Evolutionary conservation across 768 basidiomycete genomes (phyloP).

Genomic region (Lactarius psammicola): DNA sequence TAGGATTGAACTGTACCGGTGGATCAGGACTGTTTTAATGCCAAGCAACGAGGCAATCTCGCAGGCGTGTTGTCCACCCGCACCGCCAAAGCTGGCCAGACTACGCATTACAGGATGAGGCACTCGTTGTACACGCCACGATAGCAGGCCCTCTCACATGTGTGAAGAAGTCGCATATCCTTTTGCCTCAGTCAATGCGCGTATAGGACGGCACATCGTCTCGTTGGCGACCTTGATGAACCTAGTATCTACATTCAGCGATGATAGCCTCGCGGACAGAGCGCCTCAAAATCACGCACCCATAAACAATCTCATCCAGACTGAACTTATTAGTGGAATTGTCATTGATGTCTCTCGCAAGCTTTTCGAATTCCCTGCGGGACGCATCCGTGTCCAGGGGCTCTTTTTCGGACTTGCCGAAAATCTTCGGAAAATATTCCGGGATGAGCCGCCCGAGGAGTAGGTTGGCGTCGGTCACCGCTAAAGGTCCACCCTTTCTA

Average conservation of each 20-base stretch:
- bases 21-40: slow-evolving; percentile 84
- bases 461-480: slow-evolving; percentile 92
- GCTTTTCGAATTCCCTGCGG: slow-evolving; percentile 57
- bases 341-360: slow-evolving; percentile 69
- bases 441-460: slow-evolving; percentile 86
- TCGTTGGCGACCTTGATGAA: slow-evolving; percentile 97
- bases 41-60: slow-evolving; percentile 86
- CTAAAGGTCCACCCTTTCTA: slow-evolving; percentile 88
- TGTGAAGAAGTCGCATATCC: slow-evolving; percentile 83
- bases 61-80: slow-evolving; percentile 90
- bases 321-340: slow-evolving; percentile 48
- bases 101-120: slow-evolving; percentile 39
- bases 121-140: slow-evolving; percentile 14
- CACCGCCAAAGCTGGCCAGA: slow-evolving; percentile 84
- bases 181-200: slow-evolving; percentile 85
- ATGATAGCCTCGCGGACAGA: not conserved
- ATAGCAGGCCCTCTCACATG: slow-evolving; percentile 39
- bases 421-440: slow-evolving; percentile 93
- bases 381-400: slow-evolving; percentile 77
- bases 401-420: slow-evolving; percentile 86
- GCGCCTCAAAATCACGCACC: slow-evolving; percentile 45
- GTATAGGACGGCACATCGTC: slow-evolving; percentile 93
- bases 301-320: slow-evolving; percentile 86
- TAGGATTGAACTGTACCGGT: slow-evolving; percentile 88
- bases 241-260: slow-evolving; percentile 39